Percentiles rank a stretch among this genome's conserved stretches.
phyloP scores from a whole-genome alignment of 108 stramenopile genomes.

The Cyclotella baltica region DNA sequence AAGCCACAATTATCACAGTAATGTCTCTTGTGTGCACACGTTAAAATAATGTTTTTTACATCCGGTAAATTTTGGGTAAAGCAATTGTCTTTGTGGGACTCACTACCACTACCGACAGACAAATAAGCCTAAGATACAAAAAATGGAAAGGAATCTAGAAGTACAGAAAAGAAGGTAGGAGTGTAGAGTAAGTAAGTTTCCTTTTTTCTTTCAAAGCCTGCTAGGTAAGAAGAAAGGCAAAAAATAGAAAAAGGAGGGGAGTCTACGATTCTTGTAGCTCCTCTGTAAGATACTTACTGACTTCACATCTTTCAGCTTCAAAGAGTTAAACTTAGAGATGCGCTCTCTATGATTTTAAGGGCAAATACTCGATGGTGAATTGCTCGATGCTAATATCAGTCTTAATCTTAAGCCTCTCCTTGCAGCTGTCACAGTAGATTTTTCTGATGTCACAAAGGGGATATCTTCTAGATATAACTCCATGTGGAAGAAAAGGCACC shows the following conservation, averaged over 20 bases:
- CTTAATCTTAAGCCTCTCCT: neutral
- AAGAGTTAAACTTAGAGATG: neutral
- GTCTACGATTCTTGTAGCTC: neutral
- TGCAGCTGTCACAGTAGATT: neutral
- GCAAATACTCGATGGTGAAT: slow-evolving; percentile 7
- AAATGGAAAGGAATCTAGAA: no score
- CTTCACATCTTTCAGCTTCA: neutral
- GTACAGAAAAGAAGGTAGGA: no score
- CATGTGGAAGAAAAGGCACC: neutral
- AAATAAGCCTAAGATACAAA: no score
- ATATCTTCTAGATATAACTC: neutral
- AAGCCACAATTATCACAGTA: no score
- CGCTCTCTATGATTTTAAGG: neutral
- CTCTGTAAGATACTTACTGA: slow-evolving; percentile 3
- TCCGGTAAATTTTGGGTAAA: no score
- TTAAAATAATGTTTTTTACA: no score
- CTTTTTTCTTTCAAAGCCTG: neutral
- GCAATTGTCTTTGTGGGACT: no score
- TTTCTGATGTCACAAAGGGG: neutral
- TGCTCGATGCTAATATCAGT: neutral
- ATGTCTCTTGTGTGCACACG: no score
- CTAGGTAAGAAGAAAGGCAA: neutral
- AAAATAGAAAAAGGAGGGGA: neutral
- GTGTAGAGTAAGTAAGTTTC: no score
- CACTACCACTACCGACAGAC: no score